Evolutionary conservation across 2,329 filamentous ascomycete species (phyloP), one percentile per base, ranked within the genome.

Genomic region (Exophiala lecanii-corni): DNA sequence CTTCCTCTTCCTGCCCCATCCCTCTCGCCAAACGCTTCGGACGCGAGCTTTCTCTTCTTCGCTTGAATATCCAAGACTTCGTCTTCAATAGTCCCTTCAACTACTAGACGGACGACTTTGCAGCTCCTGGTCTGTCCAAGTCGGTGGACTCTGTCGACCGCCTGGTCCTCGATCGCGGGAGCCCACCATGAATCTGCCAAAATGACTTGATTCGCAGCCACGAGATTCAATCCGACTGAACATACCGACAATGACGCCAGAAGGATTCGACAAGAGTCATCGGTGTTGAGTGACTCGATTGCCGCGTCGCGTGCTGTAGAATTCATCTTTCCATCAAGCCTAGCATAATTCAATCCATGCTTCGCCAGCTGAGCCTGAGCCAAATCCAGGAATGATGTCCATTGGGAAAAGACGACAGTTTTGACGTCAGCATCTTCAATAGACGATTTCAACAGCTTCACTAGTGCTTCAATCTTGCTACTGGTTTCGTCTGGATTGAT

Each of bases 161-260:
- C 89, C 61, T 95, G 89, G 55, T 94, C 88, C 63, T 95, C 89
- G 42, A 95, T 92, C 1, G 88, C 88, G 0, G 89, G 89, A 1
- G 89, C 88, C 85, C 89, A 95, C 89, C 87, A 95, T 46, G 79
- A 85, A 62, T 95, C 89, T 0, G 80, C 78, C 15, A 95, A 71
- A 34, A 95, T 80, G 45, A 94, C 86, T 5, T 89, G 89, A 56
- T 92, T 88, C 0, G 89, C 89, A 0, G 86, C 81, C 0, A 89
- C 86, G 9, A 95, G 76, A 56, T 94, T 94, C 34, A 95, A 72
- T 0, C 89, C 89, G 1, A 95, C 88, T 39, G 82, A 85, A 63
- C 86, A 91, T 5, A 92, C 89, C 5, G 79, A 78, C 31, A 95
- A 69, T 58, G 84, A 89, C 2, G 89, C 89, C 2, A 95, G 80